Base-by-base conservation (phyloP, 2,329 filamentous ascomycete species). In the Colletotrichum graminicola region DNA sequence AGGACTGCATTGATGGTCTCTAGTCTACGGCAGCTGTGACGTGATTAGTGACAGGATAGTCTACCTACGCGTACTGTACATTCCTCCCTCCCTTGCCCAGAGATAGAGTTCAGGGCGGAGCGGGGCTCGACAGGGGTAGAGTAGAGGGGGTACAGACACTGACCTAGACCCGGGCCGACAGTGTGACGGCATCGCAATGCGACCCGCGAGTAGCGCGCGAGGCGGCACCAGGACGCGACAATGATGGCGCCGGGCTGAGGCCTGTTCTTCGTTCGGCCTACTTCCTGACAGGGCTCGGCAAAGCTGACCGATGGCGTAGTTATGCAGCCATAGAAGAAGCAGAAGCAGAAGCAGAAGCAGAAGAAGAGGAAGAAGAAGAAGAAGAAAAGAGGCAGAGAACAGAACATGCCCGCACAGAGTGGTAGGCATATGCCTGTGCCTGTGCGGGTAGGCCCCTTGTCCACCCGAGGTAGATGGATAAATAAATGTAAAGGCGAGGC, bases 131-230 rank as follows among this genome's bases (percentile, higher is more conserved):
- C 39, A 63, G n/a, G 61, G 49, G 34, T 36, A 29, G 21, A n/a
- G 43, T 23, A 21, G 21, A 52, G 59, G 45, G 43, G 55, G 64
- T 51, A 57, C 47, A 56, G 34, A 57, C 59, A 51, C 36, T 61
- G 51, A 45, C 43, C 57, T 23, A 16, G 23, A 14, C 39, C 21
- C 23, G 26, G 26, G 52, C 57, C 51, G 36, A 63, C 57, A 57
- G 68, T 71, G 68, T 71, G 68, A 71, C 68, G 68, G 68, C 68
- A 71, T 71, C 29, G 14, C 51, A 57, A 71, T 68, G 41, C 57
- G 29, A 39, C 64, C 29, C 45, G 55, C 57, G 57, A 67, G 68
- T 62, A 67, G 57, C 57, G 57, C 52, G 65, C 45, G 34, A 39
- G 65, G 57, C 59, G 68, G 52, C 43, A 57, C 51, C 57, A 52